phyloP scores from a whole-genome alignment of 2,329 filamentous ascomycete genomes.

The Beauveria rudraprayagi region DNA sequence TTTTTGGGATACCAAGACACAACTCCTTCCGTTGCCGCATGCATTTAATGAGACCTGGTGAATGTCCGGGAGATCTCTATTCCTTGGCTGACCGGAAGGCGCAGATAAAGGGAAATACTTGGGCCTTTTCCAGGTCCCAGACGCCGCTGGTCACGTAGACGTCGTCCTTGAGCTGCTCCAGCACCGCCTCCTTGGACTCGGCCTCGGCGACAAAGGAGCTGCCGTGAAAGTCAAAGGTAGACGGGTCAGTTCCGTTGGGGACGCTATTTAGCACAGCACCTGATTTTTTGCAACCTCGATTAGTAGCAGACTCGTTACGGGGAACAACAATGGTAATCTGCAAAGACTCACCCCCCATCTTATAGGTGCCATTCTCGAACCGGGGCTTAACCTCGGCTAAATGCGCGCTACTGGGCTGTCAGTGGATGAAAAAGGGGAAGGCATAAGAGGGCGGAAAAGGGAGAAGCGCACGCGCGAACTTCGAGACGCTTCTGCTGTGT shows the following conservation, averaged over 20 bases:
- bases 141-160: constrained; percentile 64
- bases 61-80: background rate
- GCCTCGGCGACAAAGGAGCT: constrained; percentile 63
- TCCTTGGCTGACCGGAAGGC: constrained; percentile 29
- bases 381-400: constrained; percentile 46
- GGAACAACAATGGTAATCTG: background rate
- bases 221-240: constrained; percentile 62
- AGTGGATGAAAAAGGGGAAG: constrained; percentile 9
- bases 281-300: constrained; percentile 19
- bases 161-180: constrained; percentile 60
- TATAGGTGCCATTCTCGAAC: constrained; percentile 47
- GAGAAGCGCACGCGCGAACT: constrained; percentile 39
- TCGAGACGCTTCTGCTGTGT: constrained; percentile 52
- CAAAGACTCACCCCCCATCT: constrained; percentile 50
- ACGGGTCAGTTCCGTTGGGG: constrained; percentile 50
- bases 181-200: constrained; percentile 59
- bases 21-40: background rate
- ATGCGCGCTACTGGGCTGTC: constrained; percentile 32
- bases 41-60: background rate
- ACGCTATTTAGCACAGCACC: constrained; percentile 61
- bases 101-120: constrained; percentile 43
- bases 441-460: background rate
- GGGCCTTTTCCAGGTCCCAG: constrained; percentile 67
- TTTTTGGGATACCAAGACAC: background rate
- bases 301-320: background rate